Evolutionary conservation across 163 green algal species (phyloP).

Genomic region (Scenedesmus sp.): DNA sequence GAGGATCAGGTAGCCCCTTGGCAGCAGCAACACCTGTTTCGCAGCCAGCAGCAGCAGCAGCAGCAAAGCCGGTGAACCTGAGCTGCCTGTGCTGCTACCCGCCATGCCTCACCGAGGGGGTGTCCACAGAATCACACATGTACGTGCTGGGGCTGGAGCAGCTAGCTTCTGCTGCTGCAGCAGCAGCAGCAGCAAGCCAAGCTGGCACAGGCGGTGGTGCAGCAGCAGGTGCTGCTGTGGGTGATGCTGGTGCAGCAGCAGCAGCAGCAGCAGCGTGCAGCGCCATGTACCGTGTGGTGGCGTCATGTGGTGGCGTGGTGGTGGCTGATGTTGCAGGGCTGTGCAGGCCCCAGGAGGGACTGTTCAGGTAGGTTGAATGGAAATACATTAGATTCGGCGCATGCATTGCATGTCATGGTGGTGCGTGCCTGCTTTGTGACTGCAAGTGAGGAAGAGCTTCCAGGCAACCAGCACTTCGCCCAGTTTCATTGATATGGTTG

Average conservation of each 20-base stretch:
- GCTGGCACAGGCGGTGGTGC: background rate
- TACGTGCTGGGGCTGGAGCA: background rate
- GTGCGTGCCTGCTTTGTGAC: too few species aligned
- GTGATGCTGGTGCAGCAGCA: background rate
- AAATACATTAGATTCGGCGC: too few species aligned
- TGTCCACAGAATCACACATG: background rate
- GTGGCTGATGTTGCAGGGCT: constrained; percentile 29
- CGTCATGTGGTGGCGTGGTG: background rate
- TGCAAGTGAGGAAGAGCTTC: too few species aligned
- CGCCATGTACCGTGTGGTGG: constrained; percentile 13
- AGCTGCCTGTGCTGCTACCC: constrained; percentile 52
- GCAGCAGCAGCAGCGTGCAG: background rate
- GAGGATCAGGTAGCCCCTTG: background rate
- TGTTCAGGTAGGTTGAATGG: constrained; percentile 29
- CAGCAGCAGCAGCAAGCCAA: background rate
- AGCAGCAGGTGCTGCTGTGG: constrained; percentile 25
- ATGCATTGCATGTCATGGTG: too few species aligned
- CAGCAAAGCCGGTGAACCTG: background rate
- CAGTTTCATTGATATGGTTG: too few species aligned
- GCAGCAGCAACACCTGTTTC: background rate
- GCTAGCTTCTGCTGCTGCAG: background rate
- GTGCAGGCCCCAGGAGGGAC: background rate
- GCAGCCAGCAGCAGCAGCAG: constrained; percentile 3
- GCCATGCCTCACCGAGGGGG: constrained; percentile 27
- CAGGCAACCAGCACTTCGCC: too few species aligned